Percentiles rank a stretch among this genome's conserved stretches.
phyloP scores from a whole-genome alignment of 2,329 filamentous ascomycete genomes.

The Colletotrichum acutatum region DNA sequence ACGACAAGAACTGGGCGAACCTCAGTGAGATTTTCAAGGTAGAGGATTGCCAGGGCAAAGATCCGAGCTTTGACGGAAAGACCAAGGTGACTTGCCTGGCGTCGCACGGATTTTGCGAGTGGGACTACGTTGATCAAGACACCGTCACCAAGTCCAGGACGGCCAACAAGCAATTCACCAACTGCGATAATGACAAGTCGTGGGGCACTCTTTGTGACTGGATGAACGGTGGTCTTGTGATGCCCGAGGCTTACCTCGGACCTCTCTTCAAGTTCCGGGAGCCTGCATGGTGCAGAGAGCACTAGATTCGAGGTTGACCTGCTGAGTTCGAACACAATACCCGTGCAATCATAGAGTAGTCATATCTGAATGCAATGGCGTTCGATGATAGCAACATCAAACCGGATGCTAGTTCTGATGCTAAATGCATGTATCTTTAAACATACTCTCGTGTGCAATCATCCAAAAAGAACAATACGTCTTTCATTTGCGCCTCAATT shows the following conservation, averaged over 20 bases:
- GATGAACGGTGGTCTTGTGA: constrained; percentile 34
- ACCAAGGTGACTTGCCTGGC: constrained; percentile 39
- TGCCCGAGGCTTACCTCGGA: constrained; percentile 41
- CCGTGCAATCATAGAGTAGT: too few species aligned
- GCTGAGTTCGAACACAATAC: not conserved
- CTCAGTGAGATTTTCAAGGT: constrained; percentile 40
- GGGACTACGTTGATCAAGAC: constrained; percentile 31
- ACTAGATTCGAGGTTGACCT: not conserved
- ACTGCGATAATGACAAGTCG: constrained; percentile 38
- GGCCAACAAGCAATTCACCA: constrained; percentile 37
- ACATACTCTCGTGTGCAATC: too few species aligned
- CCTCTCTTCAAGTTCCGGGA: constrained; percentile 32
- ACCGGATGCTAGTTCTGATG: too few species aligned
- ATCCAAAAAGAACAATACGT: too few species aligned
- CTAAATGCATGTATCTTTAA: too few species aligned
- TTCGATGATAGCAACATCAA: too few species aligned
- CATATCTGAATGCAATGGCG: too few species aligned
- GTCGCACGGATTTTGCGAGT: constrained; percentile 40
- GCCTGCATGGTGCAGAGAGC: constrained; percentile 9
- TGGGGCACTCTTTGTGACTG: constrained; percentile 39
- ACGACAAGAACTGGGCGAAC: constrained; percentile 40
- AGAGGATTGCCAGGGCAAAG: constrained; percentile 39
- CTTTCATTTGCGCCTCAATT: too few species aligned
- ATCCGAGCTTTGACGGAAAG: constrained; percentile 37
- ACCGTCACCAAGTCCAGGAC: constrained; percentile 4